Evolutionary conservation across 257 asterid genomes (phyloP), one percentile per base, ranked within the genome.

Genomic region (Plantago elongata): DNA sequence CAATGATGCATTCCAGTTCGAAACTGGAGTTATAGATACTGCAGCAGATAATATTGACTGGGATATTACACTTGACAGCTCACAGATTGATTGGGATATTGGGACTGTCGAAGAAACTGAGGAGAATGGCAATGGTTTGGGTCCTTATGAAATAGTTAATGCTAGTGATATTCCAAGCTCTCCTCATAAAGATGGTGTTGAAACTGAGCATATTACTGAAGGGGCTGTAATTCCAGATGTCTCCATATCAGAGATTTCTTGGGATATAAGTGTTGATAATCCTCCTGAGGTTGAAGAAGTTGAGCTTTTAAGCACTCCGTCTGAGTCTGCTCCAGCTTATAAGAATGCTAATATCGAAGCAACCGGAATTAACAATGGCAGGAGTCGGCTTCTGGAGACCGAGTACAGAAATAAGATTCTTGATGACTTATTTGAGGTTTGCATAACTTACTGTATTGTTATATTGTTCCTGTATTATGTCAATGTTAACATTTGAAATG

Each of bases 401-500:
- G 97, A 87, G 60, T 92, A 84, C 69, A 75, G 97, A 84, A 92
- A 92, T 79, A 85, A 80, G 83, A 87, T 87, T 77, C 99, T 92
- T 43, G 96, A 92, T 78, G 94, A 92, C 87, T 77, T 89, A 73
- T 89, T 81, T 69, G 99, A 92, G 99, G 97, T 92, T 62, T 62
- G 55, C 51, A 17, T 74, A 51, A 61, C 60, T 61, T 37, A 27
- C 55, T 60, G 27, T 44, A 16, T 34, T 57, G 42, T 14, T 45
- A 18, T 71, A 47, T 34, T 16, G 30, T 15, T 43, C n/a, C 9
- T 8, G 10, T 17, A 57, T 38, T 40, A 38, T 9, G 59, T 54
- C 16, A 14, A 18, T 54, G 12, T 18, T 18, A 52, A 5, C 59
- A 65, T 61, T 69, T 72, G 47, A 55, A 40, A 65, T 38, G 56